A percentile compares a stretch with the other conserved stretches of the same genome.
These are phyloP conservation scores for Raphanus hybrid DNA, from an alignment of 441 rosid species.

Conservation along the genomic window DNA sequence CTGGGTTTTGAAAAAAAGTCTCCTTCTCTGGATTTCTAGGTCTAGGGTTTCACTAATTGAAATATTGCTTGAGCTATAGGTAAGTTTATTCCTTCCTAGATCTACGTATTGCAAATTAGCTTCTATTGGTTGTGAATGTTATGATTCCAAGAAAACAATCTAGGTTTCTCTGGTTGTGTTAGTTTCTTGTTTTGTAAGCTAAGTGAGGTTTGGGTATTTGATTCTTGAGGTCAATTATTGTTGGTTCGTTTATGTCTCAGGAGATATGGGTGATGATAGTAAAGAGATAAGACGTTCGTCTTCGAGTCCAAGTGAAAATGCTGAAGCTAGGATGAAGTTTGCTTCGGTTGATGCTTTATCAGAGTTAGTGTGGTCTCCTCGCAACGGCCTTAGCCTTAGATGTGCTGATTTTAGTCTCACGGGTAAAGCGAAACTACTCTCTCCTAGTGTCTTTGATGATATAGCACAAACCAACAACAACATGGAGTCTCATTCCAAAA, in stretches of 20 bases:
- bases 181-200: constrained; percentile 22
- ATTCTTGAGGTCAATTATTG: constrained; percentile 39
- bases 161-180: not conserved
- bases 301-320: constrained; percentile 69
- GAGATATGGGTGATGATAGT: constrained; percentile 56
- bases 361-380: constrained; percentile 98
- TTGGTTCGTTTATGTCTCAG: constrained; percentile 21
- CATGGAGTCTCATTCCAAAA: constrained; percentile 20
- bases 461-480: constrained; percentile 38
- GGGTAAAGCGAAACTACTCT: constrained; percentile 43
- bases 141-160: not conserved
- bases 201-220: not conserved
- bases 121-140: not conserved
- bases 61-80: constrained; percentile 27
- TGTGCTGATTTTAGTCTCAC: constrained; percentile 70
- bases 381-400: constrained; percentile 71
- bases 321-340: constrained; percentile 49
- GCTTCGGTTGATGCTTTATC: constrained; percentile 65
- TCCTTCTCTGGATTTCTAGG: constrained; percentile 6
- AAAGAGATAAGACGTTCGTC: constrained; percentile 42
- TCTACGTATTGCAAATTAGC: too few relatives aligned
- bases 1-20: constrained; percentile 5
- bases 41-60: constrained; percentile 24
- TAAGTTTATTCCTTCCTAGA: not conserved
- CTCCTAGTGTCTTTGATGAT: constrained; percentile 48